These are phyloP conservation scores for Conringia planisiliqua DNA, from an alignment of 345 rosid species.

Conservation along the genomic window DNA sequence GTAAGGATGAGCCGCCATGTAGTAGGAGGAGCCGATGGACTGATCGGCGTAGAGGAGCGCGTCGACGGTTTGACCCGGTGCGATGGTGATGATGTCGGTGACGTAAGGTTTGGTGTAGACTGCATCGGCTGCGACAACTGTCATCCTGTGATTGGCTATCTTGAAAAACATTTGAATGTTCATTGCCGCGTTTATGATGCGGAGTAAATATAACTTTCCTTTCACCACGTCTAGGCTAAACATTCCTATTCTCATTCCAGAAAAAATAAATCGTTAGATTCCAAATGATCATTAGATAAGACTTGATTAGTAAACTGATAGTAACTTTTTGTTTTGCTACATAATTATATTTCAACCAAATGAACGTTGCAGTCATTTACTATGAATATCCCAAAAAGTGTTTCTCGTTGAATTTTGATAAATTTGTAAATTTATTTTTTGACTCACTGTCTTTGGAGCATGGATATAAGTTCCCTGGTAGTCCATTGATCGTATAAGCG, in stretches of 20 bases:
- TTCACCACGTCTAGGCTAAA: constrained; percentile 52
- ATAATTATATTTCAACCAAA: not conserved
- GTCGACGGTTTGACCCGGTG: constrained; percentile 80
- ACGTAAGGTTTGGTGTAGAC: constrained; percentile 57
- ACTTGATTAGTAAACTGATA: not conserved
- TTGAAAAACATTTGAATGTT: constrained; percentile 73
- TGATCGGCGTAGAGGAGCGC: constrained; percentile 62
- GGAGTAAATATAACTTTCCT: constrained; percentile 73
- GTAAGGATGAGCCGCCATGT: constrained; percentile 75
- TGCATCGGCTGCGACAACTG: constrained; percentile 77
- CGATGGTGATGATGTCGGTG: constrained; percentile 57
- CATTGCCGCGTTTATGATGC: constrained; percentile 92
- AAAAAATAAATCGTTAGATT: not conserved
- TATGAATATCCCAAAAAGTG: not conserved
- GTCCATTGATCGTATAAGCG: constrained; percentile 85
- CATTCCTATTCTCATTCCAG: constrained; percentile 26
- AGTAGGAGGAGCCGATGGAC: constrained; percentile 57
- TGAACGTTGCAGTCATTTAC: not conserved
- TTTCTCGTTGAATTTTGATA: not conserved
- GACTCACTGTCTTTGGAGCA: constrained; percentile 64
- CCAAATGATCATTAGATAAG: not conserved
- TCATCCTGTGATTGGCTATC: constrained; percentile 75
- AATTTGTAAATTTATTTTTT: not conserved
- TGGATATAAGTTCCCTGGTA: constrained; percentile 82
- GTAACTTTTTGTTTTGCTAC: not conserved